Evolutionary conservation across 805 yeast genomes (phyloP).

Genomic region (Saccharomycopsis javanensis): DNA sequence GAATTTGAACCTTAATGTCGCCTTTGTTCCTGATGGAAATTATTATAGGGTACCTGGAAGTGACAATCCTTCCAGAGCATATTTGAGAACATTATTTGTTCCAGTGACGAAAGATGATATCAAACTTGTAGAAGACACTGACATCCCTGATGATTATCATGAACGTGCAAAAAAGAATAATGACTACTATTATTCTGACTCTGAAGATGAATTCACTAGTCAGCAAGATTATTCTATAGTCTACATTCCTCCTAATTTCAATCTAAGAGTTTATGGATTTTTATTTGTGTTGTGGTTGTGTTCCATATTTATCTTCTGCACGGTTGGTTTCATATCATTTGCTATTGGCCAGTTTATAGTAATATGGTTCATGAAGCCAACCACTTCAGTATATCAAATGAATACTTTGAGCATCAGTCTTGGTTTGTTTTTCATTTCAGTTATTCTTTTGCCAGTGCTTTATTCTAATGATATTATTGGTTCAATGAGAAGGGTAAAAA

Average conservation of each 20-base stretch:
- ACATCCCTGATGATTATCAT: slow-evolving; percentile 31
- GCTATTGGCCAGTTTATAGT: slow-evolving; percentile 22
- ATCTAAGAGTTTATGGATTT: slow-evolving; percentile 43
- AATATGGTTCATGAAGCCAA: neutral
- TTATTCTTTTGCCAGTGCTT: slow-evolving; percentile 21
- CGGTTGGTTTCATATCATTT: slow-evolving; percentile 21
- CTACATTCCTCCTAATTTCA: slow-evolving; percentile 77
- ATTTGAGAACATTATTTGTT: slow-evolving; percentile 59
- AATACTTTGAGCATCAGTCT: slow-evolving; percentile 12
- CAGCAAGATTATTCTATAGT: slow-evolving; percentile 56
- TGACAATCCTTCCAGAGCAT: slow-evolving; percentile 63
- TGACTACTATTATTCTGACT: slow-evolving; percentile 28
- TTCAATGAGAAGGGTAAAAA: slow-evolving; percentile 14
- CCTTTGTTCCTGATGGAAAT: slow-evolving; percentile 71
- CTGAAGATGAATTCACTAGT: slow-evolving; percentile 33
- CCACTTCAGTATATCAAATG: neutral
- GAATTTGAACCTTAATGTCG: slow-evolving; percentile 36
- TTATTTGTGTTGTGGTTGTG: slow-evolving; percentile 40
- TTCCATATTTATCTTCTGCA: slow-evolving; percentile 29
- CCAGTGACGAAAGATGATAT: slow-evolving; percentile 75
- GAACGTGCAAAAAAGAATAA: slow-evolving; percentile 26
- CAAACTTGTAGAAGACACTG: slow-evolving; percentile 32
- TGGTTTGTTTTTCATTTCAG: slow-evolving; percentile 16
- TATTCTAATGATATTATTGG: slow-evolving; percentile 17
- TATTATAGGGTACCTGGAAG: slow-evolving; percentile 80